Percentiles rank a stretch among this genome's conserved stretches.
phyloP scores from a whole-genome alignment of 805 yeast species.

The Wickerhamiella alocasiicola region DNA sequence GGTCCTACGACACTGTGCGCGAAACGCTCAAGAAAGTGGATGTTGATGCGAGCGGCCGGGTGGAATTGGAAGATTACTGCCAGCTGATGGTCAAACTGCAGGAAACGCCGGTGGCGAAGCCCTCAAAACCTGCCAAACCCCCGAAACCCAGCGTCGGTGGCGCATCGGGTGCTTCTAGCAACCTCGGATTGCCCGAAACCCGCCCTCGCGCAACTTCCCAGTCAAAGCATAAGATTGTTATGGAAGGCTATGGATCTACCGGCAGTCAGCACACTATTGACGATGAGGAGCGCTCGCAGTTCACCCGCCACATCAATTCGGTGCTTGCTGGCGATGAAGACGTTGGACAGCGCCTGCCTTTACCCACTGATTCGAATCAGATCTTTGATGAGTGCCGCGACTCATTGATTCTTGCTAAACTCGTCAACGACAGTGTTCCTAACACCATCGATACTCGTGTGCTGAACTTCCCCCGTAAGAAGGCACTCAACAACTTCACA shows the following conservation, averaged over 20 bases:
- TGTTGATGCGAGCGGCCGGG: conserved; percentile 94
- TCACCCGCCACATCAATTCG: conserved; percentile 88
- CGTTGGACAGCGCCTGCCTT: conserved; percentile 74
- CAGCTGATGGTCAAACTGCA: conserved; percentile 62
- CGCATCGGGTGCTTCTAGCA: conserved; percentile 9
- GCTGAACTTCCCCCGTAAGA: conserved; percentile 76
- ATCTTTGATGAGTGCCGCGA: conserved; percentile 94
- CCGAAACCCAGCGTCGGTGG: conserved; percentile 18
- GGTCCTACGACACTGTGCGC: conserved; percentile 82
- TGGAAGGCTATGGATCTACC: conserved; percentile 70
- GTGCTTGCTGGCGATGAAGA: conserved; percentile 82
- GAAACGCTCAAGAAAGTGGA: conserved; percentile 82
- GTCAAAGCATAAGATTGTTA: conserved; percentile 45
- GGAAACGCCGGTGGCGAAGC: conserved; percentile 1
- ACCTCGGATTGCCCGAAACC: conserved; percentile 22
- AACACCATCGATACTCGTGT: conserved; percentile 98
- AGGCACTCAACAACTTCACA: conserved; percentile 79
- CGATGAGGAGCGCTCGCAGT: conserved; percentile 92
- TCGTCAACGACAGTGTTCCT: conserved; percentile 95
- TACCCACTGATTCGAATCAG: conserved; percentile 89
- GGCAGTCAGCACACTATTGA: conserved; percentile 92
- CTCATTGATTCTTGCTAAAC: conserved; percentile 82
- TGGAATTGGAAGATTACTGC: conserved; percentile 90
- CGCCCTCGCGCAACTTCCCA: conserved; percentile 27
- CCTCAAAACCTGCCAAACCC: conserved; percentile 14